phyloP scores from a whole-genome alignment of 1,284 basidiomycete genomes.

The Microbotryum scabiosae region DNA sequence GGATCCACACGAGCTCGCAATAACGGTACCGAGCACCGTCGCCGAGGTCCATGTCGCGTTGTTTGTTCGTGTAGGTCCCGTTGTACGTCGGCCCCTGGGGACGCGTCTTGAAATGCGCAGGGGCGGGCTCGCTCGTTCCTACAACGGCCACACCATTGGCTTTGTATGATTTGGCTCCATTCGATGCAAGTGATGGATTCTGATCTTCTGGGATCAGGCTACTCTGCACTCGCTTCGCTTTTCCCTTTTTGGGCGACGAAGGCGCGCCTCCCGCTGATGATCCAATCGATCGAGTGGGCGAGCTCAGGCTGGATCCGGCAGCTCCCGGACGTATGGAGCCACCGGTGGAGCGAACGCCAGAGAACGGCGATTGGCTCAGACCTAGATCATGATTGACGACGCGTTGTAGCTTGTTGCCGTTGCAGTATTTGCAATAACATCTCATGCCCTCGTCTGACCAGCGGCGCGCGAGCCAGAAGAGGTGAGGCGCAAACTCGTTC shows the following conservation, averaged over 20 bases:
- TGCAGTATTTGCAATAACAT: constrained; percentile 71
- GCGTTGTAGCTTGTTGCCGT: constrained; percentile 49
- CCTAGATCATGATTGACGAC: constrained; percentile 57
- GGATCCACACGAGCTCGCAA: constrained; percentile 65
- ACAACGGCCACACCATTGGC: too few species aligned
- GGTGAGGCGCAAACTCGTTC: constrained; percentile 71
- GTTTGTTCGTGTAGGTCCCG: constrained; percentile 25
- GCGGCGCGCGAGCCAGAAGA: constrained; percentile 62
- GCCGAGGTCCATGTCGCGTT: constrained; percentile 30
- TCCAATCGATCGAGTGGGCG: not conserved
- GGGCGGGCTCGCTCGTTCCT: too few species aligned
- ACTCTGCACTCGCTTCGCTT: too few species aligned
- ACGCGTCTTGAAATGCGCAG: too few species aligned
- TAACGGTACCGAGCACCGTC: constrained; percentile 54
- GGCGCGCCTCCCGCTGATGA: too few species aligned
- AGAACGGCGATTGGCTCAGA: constrained; percentile 1
- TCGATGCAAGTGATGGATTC: too few species aligned
- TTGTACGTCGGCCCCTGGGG: constrained; percentile 14
- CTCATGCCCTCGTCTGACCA: constrained; percentile 44
- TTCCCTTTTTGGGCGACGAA: too few species aligned
- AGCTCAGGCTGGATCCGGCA: constrained; percentile 38
- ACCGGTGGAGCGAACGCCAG: too few species aligned
- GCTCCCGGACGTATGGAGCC: too few species aligned
- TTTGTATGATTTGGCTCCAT: too few species aligned
- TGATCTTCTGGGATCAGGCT: too few species aligned